Evolutionary conservation across 2,329 filamentous ascomycete species (phyloP), one percentile per base, ranked within the genome.

Genomic region (Aspergillus sp.): DNA sequence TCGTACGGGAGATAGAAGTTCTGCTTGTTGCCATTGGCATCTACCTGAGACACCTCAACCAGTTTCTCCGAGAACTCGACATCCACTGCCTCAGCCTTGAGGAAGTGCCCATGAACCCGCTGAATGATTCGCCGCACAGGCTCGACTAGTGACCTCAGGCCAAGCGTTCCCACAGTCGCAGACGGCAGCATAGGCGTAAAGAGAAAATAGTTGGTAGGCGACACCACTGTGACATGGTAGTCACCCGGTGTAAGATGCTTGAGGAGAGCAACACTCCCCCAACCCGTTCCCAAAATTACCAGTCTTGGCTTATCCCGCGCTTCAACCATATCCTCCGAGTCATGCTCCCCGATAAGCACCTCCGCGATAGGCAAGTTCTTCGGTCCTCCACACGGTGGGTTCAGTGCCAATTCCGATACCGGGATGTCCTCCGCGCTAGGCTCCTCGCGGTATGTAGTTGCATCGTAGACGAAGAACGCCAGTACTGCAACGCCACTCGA

Each of bases 101-200:
- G 74, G 66, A 95, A 98, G 68, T 97, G 91, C 4, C 93, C 93
- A 49, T 82, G 79, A 20, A 95, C 81, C 46, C 83, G 78, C 46
- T 80, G 74, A 17, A 97, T 75, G 57, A 98, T 93, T 43, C 88
- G 82, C 52, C 93, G 82, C 52, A 98, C 88, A 0, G 93, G 93
- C 68, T 98, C 93, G 37, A 96, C 89, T 49, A 98, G 75, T 44
- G 90, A 95, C 55, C 91, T 80, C 60, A 97, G 74, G 63, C 95
- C 91, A 27, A 98, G 75, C 0, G 93, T 98, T 10, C 94, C 94
- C 5, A 98, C 93, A 0, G 94, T 98, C 6, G 93, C 94, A 30
- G 90, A 95, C 1, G 93, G 93, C 39, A 98, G 77, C 90, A 98
- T 97, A 0, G 93, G 93, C 2, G 93, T 98, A 69, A 98, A 98